Conservation (phyloP, 164 flowering plant genomes). For the Malania oleifera region DNA sequence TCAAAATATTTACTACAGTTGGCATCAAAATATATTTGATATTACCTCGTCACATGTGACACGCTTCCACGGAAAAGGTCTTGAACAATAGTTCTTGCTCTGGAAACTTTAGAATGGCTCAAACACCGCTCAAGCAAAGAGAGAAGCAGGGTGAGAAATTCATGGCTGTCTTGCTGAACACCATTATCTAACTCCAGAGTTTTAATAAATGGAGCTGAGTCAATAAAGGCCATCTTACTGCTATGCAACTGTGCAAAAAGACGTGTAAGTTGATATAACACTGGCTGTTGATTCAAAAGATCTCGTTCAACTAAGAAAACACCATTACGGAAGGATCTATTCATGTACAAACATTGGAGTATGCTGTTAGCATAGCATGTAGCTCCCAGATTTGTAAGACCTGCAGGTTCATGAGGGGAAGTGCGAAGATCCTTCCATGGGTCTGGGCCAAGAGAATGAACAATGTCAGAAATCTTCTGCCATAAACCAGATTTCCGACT, state of each 20-base stretch:
- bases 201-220: slow-evolving; percentile 86
- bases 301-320: slow-evolving; percentile 74
- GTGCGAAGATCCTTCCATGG: slow-evolving; percentile 67
- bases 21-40: too few relatives aligned
- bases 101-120: slow-evolving; percentile 50
- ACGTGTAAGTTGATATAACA: slow-evolving; percentile 73
- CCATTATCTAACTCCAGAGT: slow-evolving; percentile 92
- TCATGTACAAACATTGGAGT: slow-evolving; percentile 90
- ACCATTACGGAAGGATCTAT: slow-evolving; percentile 67
- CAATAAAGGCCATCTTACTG: slow-evolving; percentile 72
- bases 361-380: slow-evolving; percentile 99
- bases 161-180: slow-evolving; percentile 96
- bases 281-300: slow-evolving; percentile 61
- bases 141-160: slow-evolving; percentile 86
- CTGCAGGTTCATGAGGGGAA: slow-evolving; percentile 62
- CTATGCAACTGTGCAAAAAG: slow-evolving; percentile 85
- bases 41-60: slow-evolving; percentile 87
- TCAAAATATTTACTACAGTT: too few relatives aligned
- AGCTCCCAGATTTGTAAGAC: slow-evolving; percentile 90
- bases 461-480: slow-evolving; percentile 77
- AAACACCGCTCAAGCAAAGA: slow-evolving; percentile 84
- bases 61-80: slow-evolving; percentile 96
- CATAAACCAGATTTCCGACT: slow-evolving; percentile 83
- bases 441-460: slow-evolving; percentile 65
- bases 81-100: slow-evolving; percentile 78